Evolutionary conservation across 2,329 filamentous ascomycete genomes (phyloP), one percentile per base, ranked within the genome.

Genomic region (Paraconiothyrium brasiliense): DNA sequence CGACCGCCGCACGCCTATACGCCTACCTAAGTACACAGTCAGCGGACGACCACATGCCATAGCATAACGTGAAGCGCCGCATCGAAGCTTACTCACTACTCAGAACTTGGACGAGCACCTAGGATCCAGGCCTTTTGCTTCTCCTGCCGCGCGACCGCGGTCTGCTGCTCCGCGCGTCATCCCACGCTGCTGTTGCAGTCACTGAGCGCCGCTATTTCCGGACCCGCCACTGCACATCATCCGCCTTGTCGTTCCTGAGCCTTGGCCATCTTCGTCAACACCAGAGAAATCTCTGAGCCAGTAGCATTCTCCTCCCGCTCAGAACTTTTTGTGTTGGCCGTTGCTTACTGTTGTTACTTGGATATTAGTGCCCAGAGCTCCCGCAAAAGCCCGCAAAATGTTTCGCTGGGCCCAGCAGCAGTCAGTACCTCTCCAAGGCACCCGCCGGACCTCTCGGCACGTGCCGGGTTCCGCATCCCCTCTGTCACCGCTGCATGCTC

Each of bases 381-480:
- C 66, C 52, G 34, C 46, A 43, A 59, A 57, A 46, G 34, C 50
- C 63, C 68, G 64, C 63, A 78, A 62, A 60, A 95, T 92, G 90
- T 94, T 97, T 85, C 95, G 93, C 85, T 97, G 93, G 93, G 90
- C 93, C 72, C 95, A 97, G 83, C 91, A 94, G 82, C 89, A 91
- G 93, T 95, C 85, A 82, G 92, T 83, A 56, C 55, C 49, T 55
- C 50, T n/a, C 16, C 39, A 41, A 16, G 8, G 14, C 59, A 64
- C 57, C 52, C 56, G 35, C 51, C 57, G n/a, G 59, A 67, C 58
- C 61, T 56, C 60, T 62, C 59, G 41, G 57, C 60, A 58, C 55
- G 59, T 60, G 54, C 57, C 59, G 61, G 20, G 27, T 52, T 56
- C 54, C 43, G 54, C 34, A 27, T 2, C n/a, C 57, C 48, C 39